These are phyloP conservation scores for Pseudogymnoascus sp. DNA, from an alignment of 2,329 filamentous ascomycete species.

Conservation along the genomic window DNA sequence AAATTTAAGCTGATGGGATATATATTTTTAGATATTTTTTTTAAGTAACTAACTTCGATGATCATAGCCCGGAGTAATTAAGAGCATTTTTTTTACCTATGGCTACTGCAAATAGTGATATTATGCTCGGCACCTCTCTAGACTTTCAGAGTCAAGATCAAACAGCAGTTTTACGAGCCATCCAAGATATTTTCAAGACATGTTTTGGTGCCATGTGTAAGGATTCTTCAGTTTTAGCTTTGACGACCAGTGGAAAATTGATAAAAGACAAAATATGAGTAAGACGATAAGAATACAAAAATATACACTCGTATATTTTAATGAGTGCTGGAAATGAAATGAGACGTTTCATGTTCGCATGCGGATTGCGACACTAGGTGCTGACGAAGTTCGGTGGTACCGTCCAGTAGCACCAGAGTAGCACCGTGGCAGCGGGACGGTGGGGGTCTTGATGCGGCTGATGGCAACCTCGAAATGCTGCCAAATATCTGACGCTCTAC, in stretches of 20 bases:
- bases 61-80: neutral
- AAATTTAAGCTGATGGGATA: neutral
- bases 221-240: neutral
- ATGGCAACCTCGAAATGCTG: neutral
- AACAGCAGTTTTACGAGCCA: neutral
- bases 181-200: neutral
- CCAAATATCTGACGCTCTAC: neutral
- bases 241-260: neutral
- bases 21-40: neutral
- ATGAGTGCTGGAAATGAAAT: neutral
- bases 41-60: neutral
- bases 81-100: neutral
- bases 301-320: neutral
- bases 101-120: neutral
- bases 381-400: neutral
- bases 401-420: neutral
- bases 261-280: neutral
- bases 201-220: neutral
- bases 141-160: neutral
- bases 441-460: slow-evolving; percentile 2
- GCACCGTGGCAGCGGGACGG: neutral
- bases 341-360: slow-evolving; percentile 3
- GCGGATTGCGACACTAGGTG: slow-evolving; percentile 1
- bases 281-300: neutral
- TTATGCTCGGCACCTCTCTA: neutral